Evolutionary conservation across 2,329 filamentous ascomycete species (phyloP).

Genomic region (Ceratocystiopsis brevicomis): DNA sequence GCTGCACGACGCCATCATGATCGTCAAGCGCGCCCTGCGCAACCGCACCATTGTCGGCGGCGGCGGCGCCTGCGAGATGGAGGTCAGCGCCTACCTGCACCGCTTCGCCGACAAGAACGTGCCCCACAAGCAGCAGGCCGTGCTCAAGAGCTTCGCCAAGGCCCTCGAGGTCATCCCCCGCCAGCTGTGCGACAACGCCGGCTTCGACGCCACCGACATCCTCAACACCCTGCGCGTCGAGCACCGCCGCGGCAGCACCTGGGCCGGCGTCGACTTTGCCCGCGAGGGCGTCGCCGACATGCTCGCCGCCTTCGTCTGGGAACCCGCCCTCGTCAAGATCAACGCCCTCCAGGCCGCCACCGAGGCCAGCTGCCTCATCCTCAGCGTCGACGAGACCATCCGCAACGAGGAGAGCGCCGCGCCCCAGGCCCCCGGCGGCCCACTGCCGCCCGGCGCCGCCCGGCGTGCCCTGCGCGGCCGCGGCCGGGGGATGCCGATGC

Average conservation of each 20-base stretch:
- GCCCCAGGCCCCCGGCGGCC: conserved; percentile 61
- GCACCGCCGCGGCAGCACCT: conserved; percentile 79
- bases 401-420: conserved; percentile 85
- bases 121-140: conserved; percentile 83
- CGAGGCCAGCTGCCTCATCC: conserved; percentile 85
- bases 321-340: conserved; percentile 86
- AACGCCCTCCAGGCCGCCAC: conserved; percentile 94
- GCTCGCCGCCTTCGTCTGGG: conserved; percentile 92
- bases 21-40: conserved; percentile 93
- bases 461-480: conserved; percentile 72
- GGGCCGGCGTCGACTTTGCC: conserved; percentile 91
- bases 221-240: conserved; percentile 91
- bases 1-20: conserved; percentile 98
- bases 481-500: conserved; percentile 76
- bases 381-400: conserved; percentile 96
- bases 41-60: conserved; percentile 89
- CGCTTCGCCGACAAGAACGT: conserved; percentile 83
- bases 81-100: conserved; percentile 84
- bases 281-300: conserved; percentile 88
- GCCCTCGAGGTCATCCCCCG: conserved; percentile 91
- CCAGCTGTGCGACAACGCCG: conserved; percentile 95
- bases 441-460: conserved; percentile 62
- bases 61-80: conserved; percentile 95
- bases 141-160: conserved; percentile 96
- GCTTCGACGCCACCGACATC: conserved; percentile 95